These are phyloP conservation scores for Casuarina cunninghamiana DNA, from an alignment of 306 rosid genomes.

Conservation along the genomic window DNA sequence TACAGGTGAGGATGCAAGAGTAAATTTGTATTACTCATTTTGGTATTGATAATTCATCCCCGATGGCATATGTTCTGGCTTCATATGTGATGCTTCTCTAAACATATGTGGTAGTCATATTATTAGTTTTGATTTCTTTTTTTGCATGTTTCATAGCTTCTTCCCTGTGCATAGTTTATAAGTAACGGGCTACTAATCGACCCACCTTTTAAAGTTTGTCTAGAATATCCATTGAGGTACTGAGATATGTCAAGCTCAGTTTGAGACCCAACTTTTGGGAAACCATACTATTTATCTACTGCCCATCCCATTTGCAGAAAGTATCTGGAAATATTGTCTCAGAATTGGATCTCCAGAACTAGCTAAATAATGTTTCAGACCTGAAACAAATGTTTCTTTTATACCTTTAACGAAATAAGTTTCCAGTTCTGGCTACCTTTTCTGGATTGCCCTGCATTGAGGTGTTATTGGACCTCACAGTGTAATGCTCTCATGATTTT, in stretches of 20 bases:
- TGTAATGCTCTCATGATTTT: constrained; percentile 13
- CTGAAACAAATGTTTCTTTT: not conserved
- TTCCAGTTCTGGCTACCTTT: not conserved
- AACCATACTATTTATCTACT: not conserved
- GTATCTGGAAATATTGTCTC: constrained; percentile 9
- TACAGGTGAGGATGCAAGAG: constrained; percentile 54
- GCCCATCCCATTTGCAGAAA: constrained; percentile 5
- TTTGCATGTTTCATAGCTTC: not conserved
- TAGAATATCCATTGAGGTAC: not conserved
- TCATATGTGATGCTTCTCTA: not conserved
- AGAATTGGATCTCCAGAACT: constrained; percentile 7
- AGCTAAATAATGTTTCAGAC: not conserved
- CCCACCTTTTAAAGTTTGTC: not conserved
- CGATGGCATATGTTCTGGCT: not conserved
- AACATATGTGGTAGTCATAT: not conserved
- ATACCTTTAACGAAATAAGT: not conserved
- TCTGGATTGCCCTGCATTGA: not conserved
- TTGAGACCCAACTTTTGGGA: not conserved
- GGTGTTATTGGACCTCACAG: constrained; percentile 1
- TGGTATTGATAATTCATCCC: not conserved
- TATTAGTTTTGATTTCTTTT: constrained; percentile 1
- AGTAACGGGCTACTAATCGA: not conserved
- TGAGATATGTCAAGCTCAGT: not conserved
- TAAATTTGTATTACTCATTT: not conserved
- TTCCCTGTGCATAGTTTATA: not conserved